Conservation (phyloP, 2,329 filamentous ascomycete genomes). For the Sporothrix inflata region DNA sequence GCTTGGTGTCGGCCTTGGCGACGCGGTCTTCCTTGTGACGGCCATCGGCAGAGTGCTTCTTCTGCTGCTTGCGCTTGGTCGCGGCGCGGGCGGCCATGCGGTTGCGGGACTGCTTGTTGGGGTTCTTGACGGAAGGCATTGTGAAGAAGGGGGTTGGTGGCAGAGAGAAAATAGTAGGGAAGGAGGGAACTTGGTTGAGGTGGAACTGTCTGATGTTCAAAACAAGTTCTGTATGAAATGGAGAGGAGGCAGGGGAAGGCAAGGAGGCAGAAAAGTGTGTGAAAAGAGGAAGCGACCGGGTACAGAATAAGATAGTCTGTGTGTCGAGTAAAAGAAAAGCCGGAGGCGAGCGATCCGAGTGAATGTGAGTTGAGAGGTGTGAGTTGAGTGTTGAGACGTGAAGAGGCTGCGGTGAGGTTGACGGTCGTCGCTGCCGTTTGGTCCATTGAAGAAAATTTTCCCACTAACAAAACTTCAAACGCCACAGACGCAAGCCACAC, state of each 20-base stretch:
- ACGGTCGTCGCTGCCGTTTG: background rate
- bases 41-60: slow-evolving; percentile 46
- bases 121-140: slow-evolving; percentile 62
- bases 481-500: slow-evolving; percentile 14
- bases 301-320: background rate
- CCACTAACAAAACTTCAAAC: slow-evolving; percentile 16
- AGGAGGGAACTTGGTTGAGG: background rate
- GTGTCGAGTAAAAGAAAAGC: background rate
- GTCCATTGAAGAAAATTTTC: slow-evolving; percentile 16
- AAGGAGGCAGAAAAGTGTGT: background rate
- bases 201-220: slow-evolving; percentile 22
- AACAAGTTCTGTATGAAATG: slow-evolving; percentile 6
- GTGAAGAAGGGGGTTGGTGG: background rate
- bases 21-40: slow-evolving; percentile 32
- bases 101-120: slow-evolving; percentile 60
- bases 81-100: slow-evolving; percentile 52
- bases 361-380: background rate
- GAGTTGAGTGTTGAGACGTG: background rate
- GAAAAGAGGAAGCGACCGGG: background rate
- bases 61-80: slow-evolving; percentile 49
- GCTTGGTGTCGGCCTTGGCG: slow-evolving; percentile 46
- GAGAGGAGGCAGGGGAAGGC: background rate
- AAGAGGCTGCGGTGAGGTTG: background rate
- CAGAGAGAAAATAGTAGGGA: background rate
- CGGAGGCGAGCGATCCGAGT: background rate